Evolutionary conservation across 2,329 filamentous ascomycete genomes (phyloP), one percentile per base, ranked within the genome.

Genomic region (Xenosphaeropsis pyriputrescens): DNA sequence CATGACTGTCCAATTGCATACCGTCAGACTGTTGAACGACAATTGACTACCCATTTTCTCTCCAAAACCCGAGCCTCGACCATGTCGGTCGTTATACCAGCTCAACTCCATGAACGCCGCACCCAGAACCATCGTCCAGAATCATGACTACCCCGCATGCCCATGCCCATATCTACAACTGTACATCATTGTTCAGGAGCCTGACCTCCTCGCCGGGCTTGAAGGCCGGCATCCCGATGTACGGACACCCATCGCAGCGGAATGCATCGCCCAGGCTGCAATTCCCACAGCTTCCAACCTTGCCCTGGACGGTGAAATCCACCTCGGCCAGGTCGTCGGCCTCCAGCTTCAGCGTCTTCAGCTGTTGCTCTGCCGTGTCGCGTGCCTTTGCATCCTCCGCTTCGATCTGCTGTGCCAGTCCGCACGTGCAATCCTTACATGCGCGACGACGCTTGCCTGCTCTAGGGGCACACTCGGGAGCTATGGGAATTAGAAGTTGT

Each of bases 351-450:
- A 85, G 64, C 15, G 75, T 67, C 52, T 77, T 73, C 35, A 85
- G 67, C 32, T 64, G 58, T 12, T 61, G 62, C 51, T 85, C 79
- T 22, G 82, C 81, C 16, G 68, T 63, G 6, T 64, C 62, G 40
- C 85, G 71, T 51, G 75, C 77, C 6, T 68, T 69, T 32, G 66
- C 67, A 58, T 96, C 91, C 64, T 96, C 85, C n/a, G 79, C 79
- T 50, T 85, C 82, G 36, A 96, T 62, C 43, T 80, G 76, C 57
- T 91, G 75, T 17, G 88, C 85, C 18, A 98, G 75, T 36, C 91
- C 91, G 55, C 91, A 98, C 7, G 84, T 89, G 66, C 91, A 98
- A 65, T 98, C 91, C 63, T 98, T 96, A 69, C 91, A 98, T 41
- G 91, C 86, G 44, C 88, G 79, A 39, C 89, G 80, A 49, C 89